These are phyloP conservation scores for Xylaria multiplex DNA, from an alignment of 2,329 filamentous ascomycete genomes.

Conservation along the genomic window DNA sequence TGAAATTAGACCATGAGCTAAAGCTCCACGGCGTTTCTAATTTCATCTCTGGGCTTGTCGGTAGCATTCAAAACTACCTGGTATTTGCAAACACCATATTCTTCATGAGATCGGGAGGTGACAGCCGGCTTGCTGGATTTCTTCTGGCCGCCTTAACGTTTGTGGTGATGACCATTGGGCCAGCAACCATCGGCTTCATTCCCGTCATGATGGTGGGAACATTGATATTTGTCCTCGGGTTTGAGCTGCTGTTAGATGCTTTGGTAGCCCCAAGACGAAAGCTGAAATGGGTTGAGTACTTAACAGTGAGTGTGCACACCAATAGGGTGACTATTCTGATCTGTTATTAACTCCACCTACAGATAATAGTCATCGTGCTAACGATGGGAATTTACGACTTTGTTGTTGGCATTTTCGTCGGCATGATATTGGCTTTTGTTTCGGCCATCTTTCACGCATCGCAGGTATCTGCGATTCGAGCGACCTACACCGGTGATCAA, in stretches of 20 bases:
- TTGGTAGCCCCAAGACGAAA: conserved; percentile 89
- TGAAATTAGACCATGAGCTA: conserved; percentile 89
- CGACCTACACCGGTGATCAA: conserved; percentile 88
- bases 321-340: too few relatives aligned
- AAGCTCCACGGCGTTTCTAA: conserved; percentile 95
- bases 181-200: conserved; percentile 89
- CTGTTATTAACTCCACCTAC: conserved; percentile 40
- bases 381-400: conserved; percentile 99
- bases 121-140: conserved; percentile 85
- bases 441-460: conserved; percentile 93
- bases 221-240: conserved; percentile 92
- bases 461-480: conserved; percentile 85
- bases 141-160: conserved; percentile 84
- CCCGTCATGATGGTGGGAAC: conserved; percentile 97
- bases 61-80: conserved; percentile 95
- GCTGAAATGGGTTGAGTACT: conserved; percentile 84
- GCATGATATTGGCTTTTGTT: conserved; percentile 89
- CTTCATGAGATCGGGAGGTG: conserved; percentile 91
- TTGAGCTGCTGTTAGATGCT: conserved; percentile 90
- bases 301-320: conserved; percentile 69
- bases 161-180: conserved; percentile 84
- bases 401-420: conserved; percentile 90
- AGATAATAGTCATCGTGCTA: conserved; percentile 86
- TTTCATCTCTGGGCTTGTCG: conserved; percentile 83
- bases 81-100: conserved; percentile 98